phyloP scores from a whole-genome alignment of 352 stramenopile species.

The Globisporangium nodosum region DNA sequence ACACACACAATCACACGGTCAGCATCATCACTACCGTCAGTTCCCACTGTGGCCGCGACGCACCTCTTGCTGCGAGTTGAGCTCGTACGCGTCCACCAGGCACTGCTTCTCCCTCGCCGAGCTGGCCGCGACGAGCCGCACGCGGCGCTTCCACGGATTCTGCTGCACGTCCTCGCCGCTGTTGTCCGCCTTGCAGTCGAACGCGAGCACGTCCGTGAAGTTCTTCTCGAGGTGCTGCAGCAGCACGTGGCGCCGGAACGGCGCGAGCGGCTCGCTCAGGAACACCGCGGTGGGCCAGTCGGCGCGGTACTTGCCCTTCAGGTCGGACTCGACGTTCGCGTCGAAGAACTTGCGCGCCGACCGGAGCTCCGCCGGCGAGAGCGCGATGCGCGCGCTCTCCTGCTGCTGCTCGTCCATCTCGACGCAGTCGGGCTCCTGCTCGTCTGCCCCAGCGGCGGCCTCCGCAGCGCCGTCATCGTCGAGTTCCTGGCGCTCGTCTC shows the following conservation, averaged over 20 bases:
- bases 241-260: slow-evolving; percentile 56
- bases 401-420: background rate
- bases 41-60: background rate
- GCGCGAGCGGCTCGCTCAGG: slow-evolving; percentile 52
- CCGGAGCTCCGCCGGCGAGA: slow-evolving; percentile 5
- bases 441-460: background rate
- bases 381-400: background rate
- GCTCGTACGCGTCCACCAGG: slow-evolving; percentile 26
- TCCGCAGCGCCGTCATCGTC: background rate
- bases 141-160: slow-evolving; percentile 54
- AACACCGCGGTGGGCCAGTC: slow-evolving; percentile 27
- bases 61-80: slow-evolving; percentile 24
- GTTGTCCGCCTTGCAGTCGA: slow-evolving; percentile 73
- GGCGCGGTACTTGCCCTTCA: slow-evolving; percentile 9
- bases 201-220: slow-evolving; percentile 31
- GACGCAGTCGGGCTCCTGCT: background rate
- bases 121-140: slow-evolving; percentile 38
- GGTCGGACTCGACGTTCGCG: slow-evolving; percentile 16
- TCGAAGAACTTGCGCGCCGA: slow-evolving; percentile 37
- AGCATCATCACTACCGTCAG: no score
- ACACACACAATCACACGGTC: background rate
- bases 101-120: slow-evolving; percentile 20
- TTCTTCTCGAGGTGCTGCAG: slow-evolving; percentile 41
- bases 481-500: background rate
- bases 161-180: slow-evolving; percentile 15